Evolutionary conservation across 345 rosid genomes (phyloP).

Genomic region (Eucalyptus caleyi): DNA sequence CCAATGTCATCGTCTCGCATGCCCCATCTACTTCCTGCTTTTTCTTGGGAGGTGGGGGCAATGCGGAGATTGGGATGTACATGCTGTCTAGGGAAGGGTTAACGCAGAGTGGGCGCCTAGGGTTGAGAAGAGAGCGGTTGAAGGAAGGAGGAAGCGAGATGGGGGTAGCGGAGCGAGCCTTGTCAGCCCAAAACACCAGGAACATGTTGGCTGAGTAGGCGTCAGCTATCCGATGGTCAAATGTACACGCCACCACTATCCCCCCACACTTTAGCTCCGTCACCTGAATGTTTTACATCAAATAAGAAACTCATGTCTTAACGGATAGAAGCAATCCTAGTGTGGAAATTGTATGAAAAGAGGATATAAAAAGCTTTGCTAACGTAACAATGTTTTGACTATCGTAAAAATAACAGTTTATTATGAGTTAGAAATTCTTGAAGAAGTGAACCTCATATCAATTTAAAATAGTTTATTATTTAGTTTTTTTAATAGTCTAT

Average conservation of each 20-base stretch:
- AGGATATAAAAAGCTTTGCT: not conserved
- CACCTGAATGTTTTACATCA: slow-evolving; percentile 12
- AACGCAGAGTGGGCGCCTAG: slow-evolving; percentile 19
- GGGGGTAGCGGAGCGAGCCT: slow-evolving; percentile 17
- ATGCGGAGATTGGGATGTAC: slow-evolving; percentile 30
- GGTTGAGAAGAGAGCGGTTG: slow-evolving; percentile 44
- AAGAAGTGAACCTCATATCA: not conserved
- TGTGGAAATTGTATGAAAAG: not conserved
- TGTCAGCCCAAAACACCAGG: slow-evolving; percentile 56
- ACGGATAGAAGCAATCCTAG: not conserved
- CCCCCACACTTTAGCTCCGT: slow-evolving; percentile 60
- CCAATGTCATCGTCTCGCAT: not conserved
- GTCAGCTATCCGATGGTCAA: slow-evolving; percentile 72
- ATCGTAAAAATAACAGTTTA: too few relatives aligned
- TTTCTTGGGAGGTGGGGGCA: slow-evolving; percentile 22
- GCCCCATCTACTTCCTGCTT: not conserved
- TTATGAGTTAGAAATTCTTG: too few relatives aligned
- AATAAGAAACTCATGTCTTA: not conserved
- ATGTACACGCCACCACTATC: slow-evolving; percentile 49
- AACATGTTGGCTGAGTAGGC: slow-evolving; percentile 73
- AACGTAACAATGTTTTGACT: too few relatives aligned
- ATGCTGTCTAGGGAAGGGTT: slow-evolving; percentile 27
- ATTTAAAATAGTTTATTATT: too few relatives aligned
- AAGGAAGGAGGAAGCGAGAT: slow-evolving; percentile 36
- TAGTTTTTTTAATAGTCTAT: too few relatives aligned